Evolutionary conservation across 169 alveolate species (phyloP).

Genomic region (Pseudocohnilembus persalinus): DNA sequence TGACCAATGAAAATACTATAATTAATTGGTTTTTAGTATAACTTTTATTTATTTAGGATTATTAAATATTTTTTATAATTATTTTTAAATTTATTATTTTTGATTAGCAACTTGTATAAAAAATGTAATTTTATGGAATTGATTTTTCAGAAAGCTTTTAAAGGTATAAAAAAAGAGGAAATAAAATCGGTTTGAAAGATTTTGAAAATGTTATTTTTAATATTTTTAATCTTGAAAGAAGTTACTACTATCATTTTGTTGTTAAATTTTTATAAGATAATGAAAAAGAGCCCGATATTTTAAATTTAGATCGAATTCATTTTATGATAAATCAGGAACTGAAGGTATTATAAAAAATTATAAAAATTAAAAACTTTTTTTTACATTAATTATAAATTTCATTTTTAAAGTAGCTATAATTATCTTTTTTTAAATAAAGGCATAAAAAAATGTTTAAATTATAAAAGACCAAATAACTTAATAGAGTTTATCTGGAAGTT

Average conservation of each 20-base stretch:
- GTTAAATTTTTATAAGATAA: not conserved
- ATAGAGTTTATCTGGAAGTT: not conserved
- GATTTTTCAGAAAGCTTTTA: not conserved
- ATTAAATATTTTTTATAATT: too few relatives aligned
- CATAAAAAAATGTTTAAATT: not conserved
- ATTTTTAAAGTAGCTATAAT: too few relatives aligned
- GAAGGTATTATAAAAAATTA: not conserved
- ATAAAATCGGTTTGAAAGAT: not conserved
- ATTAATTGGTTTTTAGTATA: not conserved
- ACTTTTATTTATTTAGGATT: too few relatives aligned
- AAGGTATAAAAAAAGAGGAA: not conserved
- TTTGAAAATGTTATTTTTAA: not conserved
- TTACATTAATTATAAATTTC: too few relatives aligned
- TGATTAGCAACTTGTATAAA: not conserved
- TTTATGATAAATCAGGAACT: not conserved
- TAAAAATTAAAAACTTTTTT: too few relatives aligned
- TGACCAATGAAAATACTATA: too few relatives aligned
- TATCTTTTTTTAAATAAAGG: too few relatives aligned
- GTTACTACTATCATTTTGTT: not conserved
- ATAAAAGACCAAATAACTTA: too few relatives aligned
- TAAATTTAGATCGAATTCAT: not conserved
- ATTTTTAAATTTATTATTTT: too few relatives aligned
- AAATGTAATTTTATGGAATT: not conserved
- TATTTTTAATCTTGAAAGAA: not conserved
- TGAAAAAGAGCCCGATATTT: not conserved